These are phyloP conservation scores for Phlebopus sp. DNA, from an alignment of 1,284 basidiomycete genomes.

Conservation along the genomic window DNA sequence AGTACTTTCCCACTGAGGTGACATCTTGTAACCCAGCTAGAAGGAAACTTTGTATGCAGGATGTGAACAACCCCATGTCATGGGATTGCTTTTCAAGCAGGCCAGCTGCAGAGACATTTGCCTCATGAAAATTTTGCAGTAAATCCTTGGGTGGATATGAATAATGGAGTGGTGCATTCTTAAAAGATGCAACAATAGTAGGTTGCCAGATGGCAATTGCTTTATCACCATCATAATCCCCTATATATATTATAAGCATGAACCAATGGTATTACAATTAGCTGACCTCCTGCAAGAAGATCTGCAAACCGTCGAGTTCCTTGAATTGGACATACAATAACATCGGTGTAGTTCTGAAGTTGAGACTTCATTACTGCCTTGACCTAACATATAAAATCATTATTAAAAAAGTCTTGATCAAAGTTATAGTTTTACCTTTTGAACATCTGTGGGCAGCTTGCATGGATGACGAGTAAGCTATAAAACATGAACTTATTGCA, in stretches of 20 bases:
- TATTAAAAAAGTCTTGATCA: conserved; percentile 1
- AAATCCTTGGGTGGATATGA: conserved; percentile 46
- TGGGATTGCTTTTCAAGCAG: conserved; percentile 31
- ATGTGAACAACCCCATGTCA: conserved; percentile 3
- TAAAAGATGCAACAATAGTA: conserved; percentile 48
- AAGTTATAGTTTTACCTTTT: conserved; percentile 38
- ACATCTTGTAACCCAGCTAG: conserved; percentile 46
- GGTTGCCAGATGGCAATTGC: conserved; percentile 44
- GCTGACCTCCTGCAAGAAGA: conserved; percentile 45
- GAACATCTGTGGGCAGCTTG: conserved; percentile 52
- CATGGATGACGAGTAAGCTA: conserved; percentile 50
- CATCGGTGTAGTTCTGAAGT: conserved; percentile 42
- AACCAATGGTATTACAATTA: neutral
- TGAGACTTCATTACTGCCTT: conserved; percentile 44
- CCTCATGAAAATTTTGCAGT: conserved; percentile 37
- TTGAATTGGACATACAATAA: conserved; percentile 48
- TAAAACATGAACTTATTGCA: neutral
- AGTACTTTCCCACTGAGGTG: conserved; percentile 53
- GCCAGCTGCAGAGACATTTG: conserved; percentile 43
- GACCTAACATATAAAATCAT: conserved; percentile 33
- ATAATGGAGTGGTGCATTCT: conserved; percentile 44
- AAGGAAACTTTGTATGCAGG: conserved; percentile 45
- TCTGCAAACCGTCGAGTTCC: conserved; percentile 46
- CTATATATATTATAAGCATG: conserved; percentile 19
- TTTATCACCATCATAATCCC: conserved; percentile 54